Conservation (phyloP, 2,329 filamentous ascomycete species). For the Alternaria angustiovoidea region DNA sequence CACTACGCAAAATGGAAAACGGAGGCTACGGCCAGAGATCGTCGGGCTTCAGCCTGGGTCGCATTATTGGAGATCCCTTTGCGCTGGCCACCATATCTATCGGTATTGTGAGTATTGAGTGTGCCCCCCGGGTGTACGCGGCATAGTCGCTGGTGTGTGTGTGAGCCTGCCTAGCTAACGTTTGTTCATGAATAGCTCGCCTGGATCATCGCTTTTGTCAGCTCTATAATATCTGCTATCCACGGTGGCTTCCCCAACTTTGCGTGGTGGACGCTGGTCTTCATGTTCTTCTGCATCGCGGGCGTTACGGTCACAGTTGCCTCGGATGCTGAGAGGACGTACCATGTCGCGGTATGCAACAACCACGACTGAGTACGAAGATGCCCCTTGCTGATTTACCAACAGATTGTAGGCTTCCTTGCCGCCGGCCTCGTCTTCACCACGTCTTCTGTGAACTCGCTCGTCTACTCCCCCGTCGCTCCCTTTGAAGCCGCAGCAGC, state of each 20-base stretch:
- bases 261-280: constrained; percentile 90
- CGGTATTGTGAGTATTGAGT: constrained; percentile 74
- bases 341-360: constrained; percentile 77
- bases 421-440: constrained; percentile 83
- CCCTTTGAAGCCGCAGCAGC: constrained; percentile 86
- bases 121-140: not conserved
- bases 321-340: constrained; percentile 83
- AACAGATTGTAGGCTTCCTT: constrained; percentile 83
- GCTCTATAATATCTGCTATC: constrained; percentile 76
- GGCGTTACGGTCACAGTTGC: constrained; percentile 85
- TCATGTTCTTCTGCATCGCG: constrained; percentile 81
- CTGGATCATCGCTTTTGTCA: constrained; percentile 92
- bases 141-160: not conserved
- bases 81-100: constrained; percentile 94
- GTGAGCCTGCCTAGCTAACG: constrained; percentile 16
- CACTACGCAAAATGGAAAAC: constrained; percentile 82
- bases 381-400: constrained; percentile 26
- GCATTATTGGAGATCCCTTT: constrained; percentile 96
- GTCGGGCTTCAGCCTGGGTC: constrained; percentile 74
- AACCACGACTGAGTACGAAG: not conserved
- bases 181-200: constrained; percentile 71
- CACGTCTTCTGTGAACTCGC: constrained; percentile 83
- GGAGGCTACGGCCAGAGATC: constrained; percentile 56
- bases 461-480: constrained; percentile 78
- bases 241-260: constrained; percentile 76